Base-by-base conservation (phyloP, 2,329 filamentous ascomycete species). In the Cladosporium halotolerans region DNA sequence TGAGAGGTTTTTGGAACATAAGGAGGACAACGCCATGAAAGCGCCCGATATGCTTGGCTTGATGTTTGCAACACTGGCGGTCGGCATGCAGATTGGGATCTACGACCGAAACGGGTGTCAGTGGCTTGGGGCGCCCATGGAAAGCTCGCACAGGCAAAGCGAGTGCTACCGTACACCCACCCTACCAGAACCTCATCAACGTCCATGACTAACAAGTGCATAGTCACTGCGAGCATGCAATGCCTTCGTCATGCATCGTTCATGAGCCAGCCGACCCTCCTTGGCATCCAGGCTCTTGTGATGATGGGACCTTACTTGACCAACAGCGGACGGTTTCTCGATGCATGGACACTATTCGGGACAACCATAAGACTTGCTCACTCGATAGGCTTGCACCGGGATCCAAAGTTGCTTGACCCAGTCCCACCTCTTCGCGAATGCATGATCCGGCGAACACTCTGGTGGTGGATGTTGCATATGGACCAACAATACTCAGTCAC, bases 401-500 rank as follows among this genome's bases (percentile, higher is more conserved):
- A 77, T 55, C 74, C 75, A 1, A 74, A 71, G 55, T 69, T 70
- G 41, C 68, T 76, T 23, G 68, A 77, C 52, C 72, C 74, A 14
- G 59, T 70, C 3, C 69, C 69, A 33, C 68, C 71, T 1, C 64
- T 71, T 7, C 66, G 68, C 19, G 73, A 77, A 57, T 70, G 68
- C 45, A 68, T 68, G 11, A 65, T 72, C 11, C 67, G 75, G 5
- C 72, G 71, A 48, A 70, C 70, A 13, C 63, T 77, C 1, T 78
- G 75, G 75, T 78, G 75, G 75, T 76, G 74, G 72, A 74, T 78
- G 68, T 60, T 78, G n/a, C 73, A 76, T 54, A 73, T 77, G 68
- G 75, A 78, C 45, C 73, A 76, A 53, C 71, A 77, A 45, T 77
- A 76, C 56, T 76, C 74, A 0, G 75, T 77, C 62, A 76, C 72